Conservation (phyloP, 169 alveolate species). For the Cryptosporidium meleagridis region DNA sequence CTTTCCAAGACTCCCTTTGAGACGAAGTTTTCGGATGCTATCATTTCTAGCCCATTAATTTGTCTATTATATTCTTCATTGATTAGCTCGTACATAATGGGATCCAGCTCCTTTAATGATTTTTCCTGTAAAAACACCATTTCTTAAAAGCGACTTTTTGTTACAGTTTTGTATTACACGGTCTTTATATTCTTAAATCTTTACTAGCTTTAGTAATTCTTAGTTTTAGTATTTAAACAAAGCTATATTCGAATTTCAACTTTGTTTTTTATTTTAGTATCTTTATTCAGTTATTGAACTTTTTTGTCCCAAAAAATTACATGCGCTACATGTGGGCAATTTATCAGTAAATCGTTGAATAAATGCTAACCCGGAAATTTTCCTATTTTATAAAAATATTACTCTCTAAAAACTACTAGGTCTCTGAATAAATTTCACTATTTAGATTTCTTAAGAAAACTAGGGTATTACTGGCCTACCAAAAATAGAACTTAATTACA, state of each 20-base stretch:
- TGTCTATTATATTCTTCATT: constrained; percentile 82
- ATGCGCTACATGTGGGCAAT: background rate
- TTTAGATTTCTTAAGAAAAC: background rate
- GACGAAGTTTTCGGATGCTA: constrained; percentile 86
- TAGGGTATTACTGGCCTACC: too few relatives aligned
- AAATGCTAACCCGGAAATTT: background rate
- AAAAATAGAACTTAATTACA: background rate
- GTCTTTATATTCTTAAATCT: too few relatives aligned
- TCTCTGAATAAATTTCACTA: background rate
- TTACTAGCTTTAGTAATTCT: background rate
- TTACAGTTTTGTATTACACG: background rate
- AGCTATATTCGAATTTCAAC: background rate
- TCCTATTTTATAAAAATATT: too few relatives aligned
- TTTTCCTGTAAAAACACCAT: constrained; percentile 24
- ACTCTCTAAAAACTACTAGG: background rate
- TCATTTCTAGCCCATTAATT: constrained; percentile 80
- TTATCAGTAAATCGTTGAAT: background rate
- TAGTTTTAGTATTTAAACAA: background rate
- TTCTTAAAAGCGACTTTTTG: background rate
- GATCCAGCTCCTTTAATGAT: constrained; percentile 80
- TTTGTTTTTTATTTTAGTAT: background rate
- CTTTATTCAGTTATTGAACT: background rate
- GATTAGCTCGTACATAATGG: constrained; percentile 77
- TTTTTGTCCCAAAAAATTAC: background rate
- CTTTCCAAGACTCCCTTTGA: constrained; percentile 82